Conservation (phyloP, 2,329 filamentous ascomycete species). For the Fusarium nygamai region DNA sequence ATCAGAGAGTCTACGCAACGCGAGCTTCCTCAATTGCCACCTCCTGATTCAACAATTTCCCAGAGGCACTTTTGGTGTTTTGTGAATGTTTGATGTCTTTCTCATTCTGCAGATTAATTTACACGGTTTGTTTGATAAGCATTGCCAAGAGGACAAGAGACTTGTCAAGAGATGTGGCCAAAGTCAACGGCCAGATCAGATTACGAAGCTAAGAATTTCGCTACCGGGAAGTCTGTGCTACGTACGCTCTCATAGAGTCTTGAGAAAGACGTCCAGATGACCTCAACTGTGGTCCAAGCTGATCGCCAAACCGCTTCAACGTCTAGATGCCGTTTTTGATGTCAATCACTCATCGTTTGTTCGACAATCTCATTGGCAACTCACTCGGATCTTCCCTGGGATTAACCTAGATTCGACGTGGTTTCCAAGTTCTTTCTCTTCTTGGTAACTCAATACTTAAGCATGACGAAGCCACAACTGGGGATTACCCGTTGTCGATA, state of each 20-base stretch:
- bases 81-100: background rate
- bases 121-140: background rate
- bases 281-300: background rate
- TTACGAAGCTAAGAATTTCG: constrained; percentile 12
- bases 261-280: constrained; percentile 4
- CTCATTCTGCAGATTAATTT: background rate
- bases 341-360: background rate
- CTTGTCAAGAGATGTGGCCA: background rate
- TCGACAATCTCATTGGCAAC: background rate
- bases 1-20: constrained; percentile 19
- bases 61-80: background rate
- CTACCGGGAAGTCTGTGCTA: constrained; percentile 8
- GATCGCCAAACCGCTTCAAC: background rate
- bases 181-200: constrained; percentile 11
- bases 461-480: constrained; percentile 13
- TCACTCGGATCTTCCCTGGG: constrained; percentile 15
- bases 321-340: background rate
- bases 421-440: constrained; percentile 12
- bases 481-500: constrained; percentile 7
- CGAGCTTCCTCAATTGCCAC: constrained; percentile 24
- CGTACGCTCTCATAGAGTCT: background rate
- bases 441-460: constrained; percentile 2
- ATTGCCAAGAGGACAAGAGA: constrained; percentile 10
- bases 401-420: constrained; percentile 3
- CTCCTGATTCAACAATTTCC: constrained; percentile 14